Base-by-base conservation (phyloP, 768 basidiomycete species). In the Cyclocybe aegerita region DNA sequence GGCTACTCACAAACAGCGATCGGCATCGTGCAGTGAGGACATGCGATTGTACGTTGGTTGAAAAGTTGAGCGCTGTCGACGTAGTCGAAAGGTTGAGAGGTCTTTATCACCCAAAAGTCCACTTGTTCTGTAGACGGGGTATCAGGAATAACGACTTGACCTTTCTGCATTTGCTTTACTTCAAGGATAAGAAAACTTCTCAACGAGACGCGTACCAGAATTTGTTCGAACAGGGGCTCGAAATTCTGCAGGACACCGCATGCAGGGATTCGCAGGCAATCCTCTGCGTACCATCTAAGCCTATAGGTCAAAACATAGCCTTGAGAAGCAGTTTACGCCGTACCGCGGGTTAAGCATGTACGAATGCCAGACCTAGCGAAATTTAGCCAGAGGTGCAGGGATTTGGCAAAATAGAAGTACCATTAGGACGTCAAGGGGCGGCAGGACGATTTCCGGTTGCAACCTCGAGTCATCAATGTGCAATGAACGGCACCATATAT, bases 381-480 rank as follows among this genome's bases (percentile, higher is more conserved):
- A 42, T 34, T 48, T 12, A 9, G 39, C n/a, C 7, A 46, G 33
- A 9, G 30, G 35, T 16, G 32, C 17, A 46, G 9, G 4, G 15
- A 23, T 23, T 23, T n/a, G 42, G 39, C 7, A 12, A 12, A 36
- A 40, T 9, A 14, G n/a, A 41, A 43, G 16, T 43, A 67, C 67
- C 69, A 70, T 70, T 5, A 70, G 41, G 9, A 68, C 66, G 52
- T 70, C 69, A 4, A 69, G 10, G 0, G 69, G 69, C 2, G 69
- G 68, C 9, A 70, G 51, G 6, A 57, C 43, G 33, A 57, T 55
- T 32, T 49, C 52, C 17, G 48, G 31, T 11, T 42, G 35, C 7
- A 33, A 29, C 8, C 12, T 12, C 2, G 17, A 30, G 35, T 62
- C 58, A 4, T 32, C 34, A 35, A 50, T 11, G 30, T 16, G 8